These are phyloP conservation scores for Cornus suecica DNA, from an alignment of 148 eudicot genomes.

Conservation along the genomic window DNA sequence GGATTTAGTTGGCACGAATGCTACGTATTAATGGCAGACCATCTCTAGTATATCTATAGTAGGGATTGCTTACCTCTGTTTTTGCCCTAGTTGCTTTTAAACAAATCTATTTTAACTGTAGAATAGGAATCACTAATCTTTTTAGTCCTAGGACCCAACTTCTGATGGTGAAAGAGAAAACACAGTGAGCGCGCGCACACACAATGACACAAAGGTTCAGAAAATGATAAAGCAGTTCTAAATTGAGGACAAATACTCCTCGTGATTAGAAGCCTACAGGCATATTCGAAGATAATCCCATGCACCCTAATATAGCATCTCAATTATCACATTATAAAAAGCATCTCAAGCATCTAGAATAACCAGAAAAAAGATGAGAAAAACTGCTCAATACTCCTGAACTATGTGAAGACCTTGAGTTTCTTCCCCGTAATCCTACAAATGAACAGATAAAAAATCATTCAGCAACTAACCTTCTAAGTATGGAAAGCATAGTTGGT, in stretches of 20 bases:
- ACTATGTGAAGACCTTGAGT: constrained; percentile 24
- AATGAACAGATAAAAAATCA: neutral
- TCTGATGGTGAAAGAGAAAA: neutral
- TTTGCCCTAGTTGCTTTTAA: no score
- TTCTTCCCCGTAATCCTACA: constrained; percentile 32
- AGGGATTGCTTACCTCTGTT: no score
- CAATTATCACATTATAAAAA: neutral
- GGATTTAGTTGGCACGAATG: no score
- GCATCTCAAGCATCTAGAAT: neutral
- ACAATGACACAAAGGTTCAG: no score
- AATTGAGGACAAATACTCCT: neutral
- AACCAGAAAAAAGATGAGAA: neutral
- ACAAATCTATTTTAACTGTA: no score
- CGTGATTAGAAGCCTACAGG: neutral
- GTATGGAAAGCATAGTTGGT: neutral
- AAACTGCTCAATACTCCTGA: constrained; percentile 17
- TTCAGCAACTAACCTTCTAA: neutral
- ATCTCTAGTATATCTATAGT: no score
- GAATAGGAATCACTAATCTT: no score
- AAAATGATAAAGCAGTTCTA: neutral
- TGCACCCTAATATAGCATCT: neutral
- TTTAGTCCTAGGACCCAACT: no score
- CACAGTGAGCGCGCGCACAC: no score
- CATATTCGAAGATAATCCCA: neutral
- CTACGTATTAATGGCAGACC: no score